A percentile compares a stretch with the other conserved stretches of the same genome.
Evolutionary conservation across 805 yeast species (phyloP).

Genomic region (Zygoascus tannicola): DNA sequence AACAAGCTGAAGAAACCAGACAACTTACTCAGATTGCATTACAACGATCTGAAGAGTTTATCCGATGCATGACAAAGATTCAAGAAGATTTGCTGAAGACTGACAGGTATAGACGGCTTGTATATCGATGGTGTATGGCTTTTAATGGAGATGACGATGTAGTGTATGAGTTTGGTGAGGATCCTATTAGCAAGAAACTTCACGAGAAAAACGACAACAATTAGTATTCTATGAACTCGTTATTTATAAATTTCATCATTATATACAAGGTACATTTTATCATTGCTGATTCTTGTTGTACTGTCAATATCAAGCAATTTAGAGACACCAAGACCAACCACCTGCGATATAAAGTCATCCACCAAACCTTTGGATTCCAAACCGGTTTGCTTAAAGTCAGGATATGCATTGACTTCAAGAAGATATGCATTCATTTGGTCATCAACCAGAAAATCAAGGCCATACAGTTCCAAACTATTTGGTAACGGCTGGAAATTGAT

Average conservation of each 20-base stretch:
- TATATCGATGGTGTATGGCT: constrained; percentile 79
- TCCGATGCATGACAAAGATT: constrained; percentile 63
- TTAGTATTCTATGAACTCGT: not conserved
- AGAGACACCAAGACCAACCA: constrained; percentile 39
- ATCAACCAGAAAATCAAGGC: constrained; percentile 74
- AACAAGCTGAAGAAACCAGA: constrained; percentile 58
- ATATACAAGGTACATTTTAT: not conserved
- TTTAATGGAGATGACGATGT: constrained; percentile 48
- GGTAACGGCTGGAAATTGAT: constrained; percentile 74
- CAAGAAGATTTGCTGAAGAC: constrained; percentile 73
- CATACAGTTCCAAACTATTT: constrained; percentile 81
- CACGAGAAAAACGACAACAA: constrained; percentile 1
- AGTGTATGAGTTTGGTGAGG: constrained; percentile 13
- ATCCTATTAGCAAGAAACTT: constrained; percentile 4
- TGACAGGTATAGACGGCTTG: constrained; percentile 58
- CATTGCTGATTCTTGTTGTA: not conserved
- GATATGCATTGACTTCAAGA: constrained; percentile 85
- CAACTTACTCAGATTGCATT: constrained; percentile 69
- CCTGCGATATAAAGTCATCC: constrained; percentile 52
- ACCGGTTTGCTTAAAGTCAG: constrained; percentile 96
- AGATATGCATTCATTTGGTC: constrained; percentile 43
- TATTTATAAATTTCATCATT: constrained; percentile 2
- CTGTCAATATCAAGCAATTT: constrained; percentile 29
- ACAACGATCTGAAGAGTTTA: constrained; percentile 80
- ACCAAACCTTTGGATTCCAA: constrained; percentile 62